Conservation (phyloP, 2,329 filamentous ascomycete species). For the Sphaceloma murrayae region DNA sequence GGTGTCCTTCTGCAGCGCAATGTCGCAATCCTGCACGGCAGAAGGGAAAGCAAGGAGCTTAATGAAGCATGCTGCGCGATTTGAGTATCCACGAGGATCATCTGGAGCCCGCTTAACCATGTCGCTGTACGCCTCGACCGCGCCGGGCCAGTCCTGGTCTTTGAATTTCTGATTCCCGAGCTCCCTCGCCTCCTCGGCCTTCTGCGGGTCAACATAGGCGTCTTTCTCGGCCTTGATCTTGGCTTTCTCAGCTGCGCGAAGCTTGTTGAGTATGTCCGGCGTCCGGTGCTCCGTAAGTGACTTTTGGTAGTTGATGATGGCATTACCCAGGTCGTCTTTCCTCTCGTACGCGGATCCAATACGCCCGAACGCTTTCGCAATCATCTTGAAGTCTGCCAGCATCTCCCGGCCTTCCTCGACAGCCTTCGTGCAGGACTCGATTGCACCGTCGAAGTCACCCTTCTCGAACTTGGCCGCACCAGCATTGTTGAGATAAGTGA, state of each 20-base stretch:
- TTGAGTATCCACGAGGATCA: conserved; percentile 90
- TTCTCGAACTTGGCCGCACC: conserved; percentile 94
- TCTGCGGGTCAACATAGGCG: conserved; percentile 78
- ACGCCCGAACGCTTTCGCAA: conserved; percentile 93
- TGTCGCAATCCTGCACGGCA: conserved; percentile 84
- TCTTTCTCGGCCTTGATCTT: conserved; percentile 66
- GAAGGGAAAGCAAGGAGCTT: conserved; percentile 94
- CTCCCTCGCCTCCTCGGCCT: conserved; percentile 91
- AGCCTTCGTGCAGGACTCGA: conserved; percentile 79
- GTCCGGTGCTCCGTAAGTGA: conserved; percentile 95
- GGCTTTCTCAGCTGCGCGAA: conserved; percentile 79
- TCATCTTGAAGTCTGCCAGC: conserved; percentile 93
- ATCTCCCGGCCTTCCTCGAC: conserved; percentile 82
- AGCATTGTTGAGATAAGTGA: conserved; percentile 94
- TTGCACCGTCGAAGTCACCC: conserved; percentile 79
- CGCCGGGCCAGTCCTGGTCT: conserved; percentile 86
- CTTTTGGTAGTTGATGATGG: conserved; percentile 83
- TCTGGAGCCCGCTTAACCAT: conserved; percentile 94
- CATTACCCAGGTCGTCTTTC: conserved; percentile 65
- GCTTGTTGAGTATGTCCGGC: conserved; percentile 84
- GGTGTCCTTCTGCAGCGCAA: conserved; percentile 80
- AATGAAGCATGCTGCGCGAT: conserved; percentile 91
- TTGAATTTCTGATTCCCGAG: conserved; percentile 97
- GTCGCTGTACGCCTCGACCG: conserved; percentile 87
- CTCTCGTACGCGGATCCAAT: conserved; percentile 94